A percentile compares a stretch with the other conserved stretches of the same genome.
Evolutionary conservation across 176 grass and related monocot species (phyloP).

Genomic region (Poa pratensis): DNA sequence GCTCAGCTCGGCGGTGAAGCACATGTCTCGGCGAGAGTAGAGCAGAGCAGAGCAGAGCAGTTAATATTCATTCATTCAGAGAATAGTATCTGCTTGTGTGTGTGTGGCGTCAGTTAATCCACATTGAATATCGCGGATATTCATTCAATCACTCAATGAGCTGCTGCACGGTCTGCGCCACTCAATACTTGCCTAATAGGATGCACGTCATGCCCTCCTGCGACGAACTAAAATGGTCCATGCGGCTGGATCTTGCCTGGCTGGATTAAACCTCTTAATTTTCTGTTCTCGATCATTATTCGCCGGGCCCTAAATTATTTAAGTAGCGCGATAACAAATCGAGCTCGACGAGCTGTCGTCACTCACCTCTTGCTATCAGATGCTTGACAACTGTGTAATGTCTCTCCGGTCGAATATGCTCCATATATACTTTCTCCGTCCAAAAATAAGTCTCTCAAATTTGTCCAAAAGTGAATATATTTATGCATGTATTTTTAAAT

Average conservation of each 20-base stretch:
- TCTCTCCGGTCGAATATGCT: too few relatives aligned
- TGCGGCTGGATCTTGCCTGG: slow-evolving; percentile 28
- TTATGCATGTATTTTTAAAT: too few relatives aligned
- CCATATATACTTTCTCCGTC: too few relatives aligned
- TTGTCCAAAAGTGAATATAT: too few relatives aligned
- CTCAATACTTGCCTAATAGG: background rate
- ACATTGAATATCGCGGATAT: background rate
- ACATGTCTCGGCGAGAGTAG: too few relatives aligned
- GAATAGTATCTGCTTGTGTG: background rate
- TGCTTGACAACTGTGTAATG: too few relatives aligned
- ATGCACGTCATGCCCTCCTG: background rate
- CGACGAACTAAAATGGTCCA: slow-evolving; percentile 21
- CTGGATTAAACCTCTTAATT: background rate
- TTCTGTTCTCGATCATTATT: background rate
- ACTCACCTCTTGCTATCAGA: too few relatives aligned
- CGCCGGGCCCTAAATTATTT: background rate
- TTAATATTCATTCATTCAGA: too few relatives aligned
- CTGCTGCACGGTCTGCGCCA: slow-evolving; percentile 8
- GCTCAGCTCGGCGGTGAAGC: too few relatives aligned
- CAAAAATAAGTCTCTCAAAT: too few relatives aligned
- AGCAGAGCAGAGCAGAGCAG: too few relatives aligned
- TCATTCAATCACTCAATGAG: background rate
- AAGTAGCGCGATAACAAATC: background rate
- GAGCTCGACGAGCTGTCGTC: background rate
- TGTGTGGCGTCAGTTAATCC: background rate